phyloP scores from a whole-genome alignment of 73 alveolate genomes.

The Tetrahymena elliotti region DNA sequence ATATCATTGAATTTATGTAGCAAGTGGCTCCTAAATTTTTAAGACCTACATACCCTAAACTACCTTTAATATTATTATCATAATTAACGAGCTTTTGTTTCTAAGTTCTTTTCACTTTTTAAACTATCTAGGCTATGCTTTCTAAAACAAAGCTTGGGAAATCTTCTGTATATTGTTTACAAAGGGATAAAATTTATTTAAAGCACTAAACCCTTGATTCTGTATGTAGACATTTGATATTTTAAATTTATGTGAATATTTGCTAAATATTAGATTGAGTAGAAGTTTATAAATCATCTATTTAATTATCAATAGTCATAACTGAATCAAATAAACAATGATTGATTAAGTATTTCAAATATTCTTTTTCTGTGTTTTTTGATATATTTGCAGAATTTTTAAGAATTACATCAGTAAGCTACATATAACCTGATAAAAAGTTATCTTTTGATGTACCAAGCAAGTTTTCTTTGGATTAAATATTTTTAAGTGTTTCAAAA shows the following conservation, averaged over 20 bases:
- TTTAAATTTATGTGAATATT: not conserved
- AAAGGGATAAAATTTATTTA: not conserved
- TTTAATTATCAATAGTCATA: not conserved
- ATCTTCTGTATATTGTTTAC: not conserved
- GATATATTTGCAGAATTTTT: not conserved
- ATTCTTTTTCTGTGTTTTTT: not conserved
- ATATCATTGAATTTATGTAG: not conserved
- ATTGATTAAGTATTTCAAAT: not conserved
- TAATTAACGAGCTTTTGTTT: not conserved
- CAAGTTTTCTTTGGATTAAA: not conserved
- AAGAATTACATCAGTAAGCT: not conserved
- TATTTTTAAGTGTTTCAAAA: not conserved
- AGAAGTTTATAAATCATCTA: not conserved
- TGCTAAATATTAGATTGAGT: not conserved
- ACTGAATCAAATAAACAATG: not conserved
- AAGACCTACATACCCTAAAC: not conserved
- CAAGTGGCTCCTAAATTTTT: not conserved
- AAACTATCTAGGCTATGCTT: not conserved
- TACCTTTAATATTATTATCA: not conserved
- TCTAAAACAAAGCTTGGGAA: not conserved
- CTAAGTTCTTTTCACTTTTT: not conserved
- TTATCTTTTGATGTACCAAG: not conserved
- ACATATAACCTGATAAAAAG: not conserved
- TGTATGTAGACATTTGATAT: not conserved
- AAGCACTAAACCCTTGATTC: not conserved